Percentiles rank a stretch among this genome's conserved stretches.
Evolutionary conservation across 202 grass and related monocot genomes (phyloP).

Genomic region (Cymbopogon flexuosus): DNA sequence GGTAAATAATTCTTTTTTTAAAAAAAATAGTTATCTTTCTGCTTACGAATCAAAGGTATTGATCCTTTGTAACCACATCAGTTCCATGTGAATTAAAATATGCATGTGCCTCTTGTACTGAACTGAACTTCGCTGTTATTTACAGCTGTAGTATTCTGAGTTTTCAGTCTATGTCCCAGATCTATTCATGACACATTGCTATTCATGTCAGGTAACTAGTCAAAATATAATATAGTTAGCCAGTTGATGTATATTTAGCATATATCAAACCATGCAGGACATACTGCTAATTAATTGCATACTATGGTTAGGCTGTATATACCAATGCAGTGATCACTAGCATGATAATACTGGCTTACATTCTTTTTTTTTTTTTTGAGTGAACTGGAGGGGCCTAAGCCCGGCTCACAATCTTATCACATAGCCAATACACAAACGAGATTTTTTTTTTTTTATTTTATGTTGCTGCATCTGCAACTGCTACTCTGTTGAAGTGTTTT

Average conservation of each 20-base stretch:
- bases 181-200: background rate
- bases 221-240: background rate
- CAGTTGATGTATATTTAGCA: background rate
- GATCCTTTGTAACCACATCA: background rate
- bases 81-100: background rate
- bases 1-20: background rate
- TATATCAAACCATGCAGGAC: background rate
- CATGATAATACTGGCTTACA: background rate
- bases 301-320: background rate
- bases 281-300: background rate
- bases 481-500: background rate
- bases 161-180: background rate
- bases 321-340: background rate
- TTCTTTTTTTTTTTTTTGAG: background rate
- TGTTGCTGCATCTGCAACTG: background rate
- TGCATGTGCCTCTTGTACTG: background rate
- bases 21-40: background rate
- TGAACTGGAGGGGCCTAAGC: too few species aligned
- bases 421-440: background rate
- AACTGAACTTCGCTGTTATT: background rate
- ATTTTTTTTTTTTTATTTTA: too few species aligned
- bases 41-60: background rate
- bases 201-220: background rate
- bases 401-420: background rate
- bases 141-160: background rate